A percentile compares a stretch with the other conserved stretches of the same genome.
phyloP scores from a whole-genome alignment of 1,139 yeast genomes.

The Geotrichum phurueaensis region DNA sequence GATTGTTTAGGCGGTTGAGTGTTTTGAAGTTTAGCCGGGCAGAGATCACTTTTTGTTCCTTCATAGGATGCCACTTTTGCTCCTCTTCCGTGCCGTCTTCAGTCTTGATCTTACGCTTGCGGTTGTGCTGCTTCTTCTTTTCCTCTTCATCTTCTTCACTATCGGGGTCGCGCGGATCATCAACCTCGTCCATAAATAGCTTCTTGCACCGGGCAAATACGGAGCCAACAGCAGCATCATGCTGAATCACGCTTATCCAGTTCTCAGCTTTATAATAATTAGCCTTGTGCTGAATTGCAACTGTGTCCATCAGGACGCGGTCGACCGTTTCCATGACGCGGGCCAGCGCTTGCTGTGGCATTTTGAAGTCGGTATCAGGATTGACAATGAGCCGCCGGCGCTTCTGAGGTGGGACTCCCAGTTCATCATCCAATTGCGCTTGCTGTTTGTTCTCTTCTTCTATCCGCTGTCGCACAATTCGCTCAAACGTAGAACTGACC shows the following conservation, averaged over 20 bases:
- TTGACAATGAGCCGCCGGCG: not conserved
- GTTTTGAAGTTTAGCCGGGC: not conserved
- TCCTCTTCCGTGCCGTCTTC: not conserved
- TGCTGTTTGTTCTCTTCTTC: constrained; percentile 11
- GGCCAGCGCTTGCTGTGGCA: constrained; percentile 21
- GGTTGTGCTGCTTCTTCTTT: not conserved
- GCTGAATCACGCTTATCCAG: constrained; percentile 21
- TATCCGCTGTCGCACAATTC: constrained; percentile 21
- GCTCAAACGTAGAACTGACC: constrained; percentile 24
- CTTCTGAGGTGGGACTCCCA: not conserved
- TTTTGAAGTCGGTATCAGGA: constrained; percentile 18
- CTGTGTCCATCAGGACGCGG: constrained; percentile 13
- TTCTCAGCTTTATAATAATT: not conserved
- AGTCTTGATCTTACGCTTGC: not conserved
- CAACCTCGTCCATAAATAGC: constrained; percentile 19
- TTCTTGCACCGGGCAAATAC: constrained; percentile 21
- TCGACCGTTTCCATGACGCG: constrained; percentile 18
- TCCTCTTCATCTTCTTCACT: not conserved
- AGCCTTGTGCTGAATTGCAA: not conserved
- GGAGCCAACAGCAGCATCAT: constrained; percentile 20
- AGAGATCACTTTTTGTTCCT: not conserved
- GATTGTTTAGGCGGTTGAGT: not conserved
- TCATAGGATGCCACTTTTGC: not conserved
- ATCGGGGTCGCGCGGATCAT: constrained; percentile 9
- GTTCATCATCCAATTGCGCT: not conserved